These are phyloP conservation scores for Pyrus bretschneideri DNA, from an alignment of 306 rosid genomes.

Conservation along the genomic window DNA sequence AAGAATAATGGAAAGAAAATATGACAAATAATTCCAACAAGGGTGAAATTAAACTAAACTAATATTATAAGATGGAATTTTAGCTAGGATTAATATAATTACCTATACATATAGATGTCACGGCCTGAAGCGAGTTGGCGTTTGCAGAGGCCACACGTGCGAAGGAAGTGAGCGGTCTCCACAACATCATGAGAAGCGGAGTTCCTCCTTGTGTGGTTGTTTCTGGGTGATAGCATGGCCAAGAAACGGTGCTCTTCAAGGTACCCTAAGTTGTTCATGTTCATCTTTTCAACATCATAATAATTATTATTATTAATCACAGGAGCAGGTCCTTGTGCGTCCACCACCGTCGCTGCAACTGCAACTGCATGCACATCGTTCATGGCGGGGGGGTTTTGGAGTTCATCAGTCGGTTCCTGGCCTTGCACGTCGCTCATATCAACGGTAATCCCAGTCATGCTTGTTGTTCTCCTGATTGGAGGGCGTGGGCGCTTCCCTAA, in stretches of 20 bases:
- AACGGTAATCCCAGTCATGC: too few relatives aligned
- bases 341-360: not conserved
- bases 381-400: slow-evolving; percentile 45
- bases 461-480: too few relatives aligned
- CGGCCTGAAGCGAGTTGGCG: slow-evolving; percentile 52
- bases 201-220: slow-evolving; percentile 7
- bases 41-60: not conserved
- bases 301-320: not conserved
- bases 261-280: slow-evolving; percentile 9
- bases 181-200: slow-evolving; percentile 1
- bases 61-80: too few relatives aligned
- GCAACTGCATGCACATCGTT: slow-evolving; percentile 8
- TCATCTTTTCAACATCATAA: not conserved
- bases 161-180: slow-evolving; percentile 57
- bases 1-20: not conserved
- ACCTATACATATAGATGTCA: slow-evolving; percentile 93
- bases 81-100: not conserved
- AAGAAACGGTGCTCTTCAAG: slow-evolving; percentile 3
- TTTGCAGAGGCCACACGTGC: slow-evolving; percentile 59
- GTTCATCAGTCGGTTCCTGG: too few relatives aligned
- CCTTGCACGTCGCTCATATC: too few relatives aligned
- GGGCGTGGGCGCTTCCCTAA: too few relatives aligned
- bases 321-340: not conserved
- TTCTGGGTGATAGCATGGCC: slow-evolving; percentile 37
- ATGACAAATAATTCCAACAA: not conserved